phyloP scores from a whole-genome alignment of 1,284 basidiomycete genomes.

The Puccinia polysora region DNA sequence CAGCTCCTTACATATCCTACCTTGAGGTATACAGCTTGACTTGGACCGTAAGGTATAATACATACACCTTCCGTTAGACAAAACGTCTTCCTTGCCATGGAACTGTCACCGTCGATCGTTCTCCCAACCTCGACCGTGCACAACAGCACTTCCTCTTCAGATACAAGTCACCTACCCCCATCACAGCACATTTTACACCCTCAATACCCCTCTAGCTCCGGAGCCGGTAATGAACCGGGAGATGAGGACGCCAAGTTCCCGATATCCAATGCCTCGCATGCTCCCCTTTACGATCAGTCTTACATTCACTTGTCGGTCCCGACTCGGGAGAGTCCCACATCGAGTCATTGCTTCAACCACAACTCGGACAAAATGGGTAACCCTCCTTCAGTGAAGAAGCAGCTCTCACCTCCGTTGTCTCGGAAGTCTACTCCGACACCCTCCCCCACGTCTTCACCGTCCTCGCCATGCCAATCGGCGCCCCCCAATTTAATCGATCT shows the following conservation, averaged over 20 bases:
- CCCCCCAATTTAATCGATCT: conserved; percentile 23
- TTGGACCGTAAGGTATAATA: conserved; percentile 11
- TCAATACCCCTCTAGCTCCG: conserved; percentile 32
- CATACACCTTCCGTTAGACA: background rate
- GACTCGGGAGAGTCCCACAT: background rate
- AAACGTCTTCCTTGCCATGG: conserved; percentile 23
- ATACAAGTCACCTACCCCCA: conserved; percentile 11
- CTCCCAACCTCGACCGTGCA: background rate
- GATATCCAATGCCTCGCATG: conserved; percentile 18
- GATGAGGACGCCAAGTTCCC: conserved; percentile 16
- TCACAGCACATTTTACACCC: conserved; percentile 22
- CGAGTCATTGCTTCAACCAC: conserved; percentile 1
- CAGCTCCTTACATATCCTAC: background rate
- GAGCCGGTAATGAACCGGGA: conserved; percentile 6
- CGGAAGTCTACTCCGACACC: conserved; percentile 26
- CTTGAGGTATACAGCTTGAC: background rate
- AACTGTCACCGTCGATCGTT: conserved; percentile 29
- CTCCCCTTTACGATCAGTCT: conserved; percentile 16
- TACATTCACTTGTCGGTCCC: conserved; percentile 12
- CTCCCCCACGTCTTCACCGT: conserved; percentile 20
- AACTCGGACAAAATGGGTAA: conserved; percentile 6
- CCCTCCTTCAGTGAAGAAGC: background rate
- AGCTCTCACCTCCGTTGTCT: conserved; percentile 10
- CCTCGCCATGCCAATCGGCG: conserved; percentile 17
- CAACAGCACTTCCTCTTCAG: conserved; percentile 1